phyloP scores from a whole-genome alignment of 1,139 yeast species.

The Yamadazyma siamensis region DNA sequence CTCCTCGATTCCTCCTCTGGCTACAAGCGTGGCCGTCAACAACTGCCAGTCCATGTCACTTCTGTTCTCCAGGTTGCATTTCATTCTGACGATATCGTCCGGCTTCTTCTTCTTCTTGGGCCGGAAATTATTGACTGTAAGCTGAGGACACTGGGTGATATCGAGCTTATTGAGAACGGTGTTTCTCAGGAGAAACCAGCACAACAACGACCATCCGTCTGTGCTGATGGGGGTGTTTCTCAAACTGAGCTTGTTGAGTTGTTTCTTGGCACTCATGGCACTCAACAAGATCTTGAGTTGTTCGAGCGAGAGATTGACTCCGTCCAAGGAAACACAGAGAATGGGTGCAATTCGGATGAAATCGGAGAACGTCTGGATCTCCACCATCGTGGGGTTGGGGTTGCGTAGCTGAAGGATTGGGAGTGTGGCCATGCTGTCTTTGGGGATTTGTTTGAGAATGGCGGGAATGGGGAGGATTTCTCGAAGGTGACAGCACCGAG shows the following conservation, averaged over 20 bases:
- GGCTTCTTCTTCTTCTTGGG: conserved; percentile 29
- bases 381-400: conserved; percentile 72
- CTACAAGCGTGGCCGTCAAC: conserved; percentile 63
- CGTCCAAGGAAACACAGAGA: conserved; percentile 65
- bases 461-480: conserved; percentile 78
- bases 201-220: conserved; percentile 68
- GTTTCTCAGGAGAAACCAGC: conserved; percentile 67
- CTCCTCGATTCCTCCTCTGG: conserved; percentile 72
- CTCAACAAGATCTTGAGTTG: conserved; percentile 63
- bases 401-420: conserved; percentile 63
- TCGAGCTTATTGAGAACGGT: conserved; percentile 55
- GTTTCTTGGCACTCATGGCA: conserved; percentile 57
- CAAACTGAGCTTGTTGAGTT: conserved; percentile 62
- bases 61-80: conserved; percentile 53
- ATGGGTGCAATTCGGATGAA: conserved; percentile 73
- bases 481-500: conserved; percentile 72
- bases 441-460: conserved; percentile 67
- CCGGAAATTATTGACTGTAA: conserved; percentile 56
- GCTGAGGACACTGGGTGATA: conserved; percentile 66
- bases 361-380: conserved; percentile 71
- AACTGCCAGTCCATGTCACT: conserved; percentile 77
- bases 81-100: conserved; percentile 49
- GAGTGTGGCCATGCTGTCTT: conserved; percentile 66
- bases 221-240: conserved; percentile 67
- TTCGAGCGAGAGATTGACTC: conserved; percentile 58